These are phyloP conservation scores for Microdochium bolleyi DNA, from an alignment of 2,329 filamentous ascomycete genomes.

Conservation along the genomic window DNA sequence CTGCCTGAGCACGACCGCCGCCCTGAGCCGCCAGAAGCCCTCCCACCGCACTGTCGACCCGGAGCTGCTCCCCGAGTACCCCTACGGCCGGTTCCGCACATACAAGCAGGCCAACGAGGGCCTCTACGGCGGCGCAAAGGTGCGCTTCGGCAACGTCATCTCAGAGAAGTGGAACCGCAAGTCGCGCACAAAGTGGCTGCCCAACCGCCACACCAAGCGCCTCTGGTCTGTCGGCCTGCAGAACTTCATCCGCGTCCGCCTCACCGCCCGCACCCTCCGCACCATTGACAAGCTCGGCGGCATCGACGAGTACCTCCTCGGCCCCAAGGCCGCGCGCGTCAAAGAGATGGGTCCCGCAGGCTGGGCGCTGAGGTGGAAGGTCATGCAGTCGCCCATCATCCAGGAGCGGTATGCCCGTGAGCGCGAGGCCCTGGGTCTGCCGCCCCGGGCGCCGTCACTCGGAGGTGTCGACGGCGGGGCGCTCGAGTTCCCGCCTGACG, in stretches of 20 bases:
- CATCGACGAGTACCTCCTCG: conserved; percentile 84
- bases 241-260: conserved; percentile 55
- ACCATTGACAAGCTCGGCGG: conserved; percentile 81
- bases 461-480: conserved; percentile 24
- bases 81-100: conserved; percentile 58
- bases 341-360: conserved; percentile 83
- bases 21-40: conserved; percentile 14
- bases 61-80: conserved; percentile 53
- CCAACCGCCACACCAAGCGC: conserved; percentile 63
- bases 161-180: conserved; percentile 61
- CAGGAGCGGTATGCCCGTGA: conserved; percentile 59
- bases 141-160: conserved; percentile 75
- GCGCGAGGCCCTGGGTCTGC: conserved; percentile 57
- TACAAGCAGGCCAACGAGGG: conserved; percentile 78
- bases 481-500: conserved; percentile 18
- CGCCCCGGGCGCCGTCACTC: conserved; percentile 30
- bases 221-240: conserved; percentile 58
- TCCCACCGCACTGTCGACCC: conserved; percentile 29
- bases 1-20: conserved; percentile 11
- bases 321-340: conserved; percentile 67
- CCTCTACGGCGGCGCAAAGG: conserved; percentile 61
- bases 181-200: conserved; percentile 64
- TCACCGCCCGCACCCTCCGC: conserved; percentile 62
- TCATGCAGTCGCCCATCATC: conserved; percentile 70
- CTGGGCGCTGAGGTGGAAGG: conserved; percentile 81